phyloP scores from a whole-genome alignment of 345 rosid genomes.

The Rhodamnia argentea region DNA sequence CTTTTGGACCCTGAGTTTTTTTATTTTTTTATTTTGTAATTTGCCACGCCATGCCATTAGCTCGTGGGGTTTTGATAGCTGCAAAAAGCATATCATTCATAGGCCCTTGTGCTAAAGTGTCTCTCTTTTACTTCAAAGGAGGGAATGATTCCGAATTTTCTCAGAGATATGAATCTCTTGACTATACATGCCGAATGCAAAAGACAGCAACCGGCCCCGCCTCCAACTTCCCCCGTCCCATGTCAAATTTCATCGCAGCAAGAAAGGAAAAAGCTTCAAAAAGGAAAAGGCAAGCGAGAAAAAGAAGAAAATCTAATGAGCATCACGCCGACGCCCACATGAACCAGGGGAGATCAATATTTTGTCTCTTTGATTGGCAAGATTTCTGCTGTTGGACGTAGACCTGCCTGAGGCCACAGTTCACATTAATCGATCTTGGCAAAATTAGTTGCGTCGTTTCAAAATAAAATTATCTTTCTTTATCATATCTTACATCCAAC shows the following conservation, averaged over 20 bases:
- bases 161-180: conserved; percentile 13
- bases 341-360: not conserved
- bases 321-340: not conserved
- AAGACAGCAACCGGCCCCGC: conserved; percentile 17
- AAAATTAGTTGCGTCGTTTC: not conserved
- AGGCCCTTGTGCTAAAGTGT: not conserved
- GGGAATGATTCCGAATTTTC: not conserved
- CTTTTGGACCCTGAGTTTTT: conserved; percentile 18
- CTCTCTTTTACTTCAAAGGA: not conserved
- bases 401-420: not conserved
- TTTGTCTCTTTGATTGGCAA: not conserved
- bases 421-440: not conserved
- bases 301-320: not conserved
- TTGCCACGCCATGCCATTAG: not conserved
- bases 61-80: conserved; percentile 25
- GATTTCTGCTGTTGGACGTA: not conserved
- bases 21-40: not conserved
- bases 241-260: conserved; percentile 3
- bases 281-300: not conserved
- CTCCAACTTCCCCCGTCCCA: not conserved
- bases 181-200: conserved; percentile 36
- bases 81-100: not conserved
- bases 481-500: not conserved
- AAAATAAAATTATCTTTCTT: not conserved
- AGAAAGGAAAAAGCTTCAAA: not conserved